phyloP scores from a whole-genome alignment of 192 early-diverging fungal species.

The Linnemannia elongata region DNA sequence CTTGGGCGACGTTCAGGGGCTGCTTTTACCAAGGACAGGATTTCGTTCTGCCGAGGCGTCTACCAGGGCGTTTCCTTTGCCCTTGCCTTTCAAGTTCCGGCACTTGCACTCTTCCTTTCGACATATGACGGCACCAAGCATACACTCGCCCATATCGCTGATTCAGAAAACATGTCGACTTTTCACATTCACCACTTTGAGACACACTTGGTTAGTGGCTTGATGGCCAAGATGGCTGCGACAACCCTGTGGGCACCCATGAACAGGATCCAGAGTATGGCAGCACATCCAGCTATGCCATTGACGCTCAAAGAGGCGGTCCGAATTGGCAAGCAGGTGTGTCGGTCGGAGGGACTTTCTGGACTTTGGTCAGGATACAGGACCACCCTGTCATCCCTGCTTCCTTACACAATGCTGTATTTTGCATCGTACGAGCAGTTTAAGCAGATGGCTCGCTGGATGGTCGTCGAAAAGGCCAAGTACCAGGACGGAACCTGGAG shows the following conservation, averaged over 20 bases:
- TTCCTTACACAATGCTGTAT: slow-evolving; percentile 46
- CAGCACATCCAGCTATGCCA: slow-evolving; percentile 20
- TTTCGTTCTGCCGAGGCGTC: slow-evolving; percentile 24
- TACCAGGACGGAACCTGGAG: neutral
- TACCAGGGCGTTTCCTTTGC: slow-evolving; percentile 39
- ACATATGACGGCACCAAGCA: slow-evolving; percentile 43
- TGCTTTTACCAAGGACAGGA: neutral
- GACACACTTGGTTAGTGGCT: slow-evolving; percentile 35
- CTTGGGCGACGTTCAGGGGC: neutral
- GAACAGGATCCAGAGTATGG: slow-evolving; percentile 39
- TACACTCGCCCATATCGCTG: slow-evolving; percentile 5
- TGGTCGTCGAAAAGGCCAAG: neutral
- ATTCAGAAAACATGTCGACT: neutral
- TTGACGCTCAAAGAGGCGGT: slow-evolving; percentile 26
- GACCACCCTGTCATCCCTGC: slow-evolving; percentile 14
- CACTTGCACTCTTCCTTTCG: slow-evolving; percentile 39
- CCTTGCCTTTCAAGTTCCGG: slow-evolving; percentile 40
- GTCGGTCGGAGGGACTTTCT: slow-evolving; percentile 12
- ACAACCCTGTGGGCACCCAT: slow-evolving; percentile 45
- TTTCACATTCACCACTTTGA: slow-evolving; percentile 29
- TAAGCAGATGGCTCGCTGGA: slow-evolving; percentile 31
- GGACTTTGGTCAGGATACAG: slow-evolving; percentile 46
- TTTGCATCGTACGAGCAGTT: slow-evolving; percentile 49
- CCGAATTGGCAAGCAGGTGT: slow-evolving; percentile 22
- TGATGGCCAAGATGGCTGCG: slow-evolving; percentile 36